These are phyloP conservation scores for Citrullus amarus DNA, from an alignment of 306 rosid genomes.

Conservation along the genomic window DNA sequence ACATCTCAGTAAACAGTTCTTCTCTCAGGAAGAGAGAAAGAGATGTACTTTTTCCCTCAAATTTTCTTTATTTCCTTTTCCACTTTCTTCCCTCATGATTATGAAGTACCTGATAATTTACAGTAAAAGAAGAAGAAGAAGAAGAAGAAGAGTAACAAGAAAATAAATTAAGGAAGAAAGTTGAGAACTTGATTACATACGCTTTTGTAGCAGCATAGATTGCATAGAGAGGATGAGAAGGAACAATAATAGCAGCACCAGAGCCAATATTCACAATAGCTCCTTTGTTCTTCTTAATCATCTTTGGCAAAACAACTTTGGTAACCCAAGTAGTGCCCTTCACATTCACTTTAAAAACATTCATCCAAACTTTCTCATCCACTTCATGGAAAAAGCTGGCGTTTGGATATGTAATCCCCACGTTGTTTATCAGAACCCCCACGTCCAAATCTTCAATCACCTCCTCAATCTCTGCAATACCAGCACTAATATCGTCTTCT, in stretches of 20 bases:
- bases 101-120: background rate
- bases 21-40: background rate
- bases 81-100: background rate
- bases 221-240: conserved; percentile 74
- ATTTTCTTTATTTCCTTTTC: background rate
- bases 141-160: background rate
- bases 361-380: conserved; percentile 48
- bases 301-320: conserved; percentile 30
- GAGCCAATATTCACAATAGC: conserved; percentile 65
- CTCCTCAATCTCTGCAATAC: conserved; percentile 18
- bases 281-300: conserved; percentile 50
- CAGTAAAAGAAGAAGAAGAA: background rate
- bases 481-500: conserved; percentile 11
- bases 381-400: conserved; percentile 58
- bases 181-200: conserved; percentile 23
- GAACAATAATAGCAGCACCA: conserved; percentile 53
- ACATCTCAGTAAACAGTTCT: background rate
- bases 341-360: conserved; percentile 47
- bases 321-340: conserved; percentile 49
- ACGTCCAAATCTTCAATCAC: conserved; percentile 25
- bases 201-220: conserved; percentile 80
- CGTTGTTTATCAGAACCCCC: conserved; percentile 55
- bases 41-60: background rate
- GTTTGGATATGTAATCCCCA: conserved; percentile 47
- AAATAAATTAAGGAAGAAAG: background rate